These are phyloP conservation scores for Closterium sp. DNA, from an alignment of 139 green algal species.

Conservation along the genomic window DNA sequence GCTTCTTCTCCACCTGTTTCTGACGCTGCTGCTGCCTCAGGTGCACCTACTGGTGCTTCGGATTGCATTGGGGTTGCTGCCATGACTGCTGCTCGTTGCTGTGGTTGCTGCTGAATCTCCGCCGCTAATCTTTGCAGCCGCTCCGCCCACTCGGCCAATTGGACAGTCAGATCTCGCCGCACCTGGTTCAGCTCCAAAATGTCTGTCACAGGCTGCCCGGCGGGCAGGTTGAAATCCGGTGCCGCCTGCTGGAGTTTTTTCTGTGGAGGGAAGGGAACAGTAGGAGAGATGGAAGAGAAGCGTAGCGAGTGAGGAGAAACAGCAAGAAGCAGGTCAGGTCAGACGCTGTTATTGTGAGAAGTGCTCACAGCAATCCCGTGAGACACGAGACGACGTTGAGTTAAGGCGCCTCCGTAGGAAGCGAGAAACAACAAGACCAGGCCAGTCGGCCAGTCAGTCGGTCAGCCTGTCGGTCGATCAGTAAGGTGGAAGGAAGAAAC, in stretches of 20 bases:
- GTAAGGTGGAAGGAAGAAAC: too few relatives aligned
- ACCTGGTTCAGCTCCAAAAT: slow-evolving; percentile 24
- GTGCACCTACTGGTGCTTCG: not conserved
- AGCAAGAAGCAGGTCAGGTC: too few relatives aligned
- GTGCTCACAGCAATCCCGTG: too few relatives aligned
- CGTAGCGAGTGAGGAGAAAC: not conserved
- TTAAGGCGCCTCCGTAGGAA: too few relatives aligned
- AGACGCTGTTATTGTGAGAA: too few relatives aligned
- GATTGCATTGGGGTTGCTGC: not conserved
- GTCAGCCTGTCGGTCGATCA: not conserved
- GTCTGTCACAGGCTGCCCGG: not conserved
- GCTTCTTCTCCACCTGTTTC: not conserved
- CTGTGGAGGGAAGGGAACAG: not conserved
- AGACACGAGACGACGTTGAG: too few relatives aligned
- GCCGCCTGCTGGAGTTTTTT: not conserved
- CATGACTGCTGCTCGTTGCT: not conserved
- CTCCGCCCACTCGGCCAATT: not conserved
- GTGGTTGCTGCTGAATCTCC: not conserved
- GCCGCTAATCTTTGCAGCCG: not conserved
- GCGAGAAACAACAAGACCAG: too few relatives aligned
- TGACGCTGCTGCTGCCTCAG: not conserved
- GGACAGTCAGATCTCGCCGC: slow-evolving; percentile 8
- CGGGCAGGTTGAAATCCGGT: not conserved
- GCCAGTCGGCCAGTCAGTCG: too few relatives aligned
- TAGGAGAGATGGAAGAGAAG: not conserved